phyloP scores from a whole-genome alignment of 768 basidiomycete species.

The Lepiota brunneoincarnata region DNA sequence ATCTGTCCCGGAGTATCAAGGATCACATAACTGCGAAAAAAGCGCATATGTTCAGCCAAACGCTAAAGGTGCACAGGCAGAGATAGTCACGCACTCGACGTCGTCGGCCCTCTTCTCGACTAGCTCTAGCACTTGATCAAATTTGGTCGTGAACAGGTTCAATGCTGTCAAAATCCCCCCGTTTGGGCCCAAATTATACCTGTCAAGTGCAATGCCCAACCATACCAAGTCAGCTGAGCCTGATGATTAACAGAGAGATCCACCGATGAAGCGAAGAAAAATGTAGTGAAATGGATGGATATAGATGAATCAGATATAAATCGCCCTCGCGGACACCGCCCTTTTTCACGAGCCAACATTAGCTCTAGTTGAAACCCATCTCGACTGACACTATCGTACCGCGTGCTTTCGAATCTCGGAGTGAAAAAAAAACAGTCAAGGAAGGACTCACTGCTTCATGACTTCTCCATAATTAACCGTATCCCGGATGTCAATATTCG shows the following conservation, averaged over 20 bases:
- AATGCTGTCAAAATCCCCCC: conserved; percentile 96
- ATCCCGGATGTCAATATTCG: conserved; percentile 97
- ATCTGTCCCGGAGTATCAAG: conserved; percentile 99
- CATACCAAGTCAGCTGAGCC: background rate
- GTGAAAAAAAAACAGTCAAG: conserved; percentile 19
- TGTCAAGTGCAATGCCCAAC: conserved; percentile 25
- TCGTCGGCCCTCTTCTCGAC: conserved; percentile 88
- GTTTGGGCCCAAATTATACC: conserved; percentile 98
- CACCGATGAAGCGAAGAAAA: conserved; percentile 9
- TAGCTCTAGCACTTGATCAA: conserved; percentile 90
- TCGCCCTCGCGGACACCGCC: background rate
- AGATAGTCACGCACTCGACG: conserved; percentile 67
- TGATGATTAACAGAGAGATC: background rate
- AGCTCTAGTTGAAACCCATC: background rate
- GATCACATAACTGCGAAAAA: conserved; percentile 73
- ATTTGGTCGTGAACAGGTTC: conserved; percentile 98
- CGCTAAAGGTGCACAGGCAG: background rate
- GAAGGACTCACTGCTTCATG: conserved; percentile 92
- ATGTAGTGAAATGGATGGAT: conserved; percentile 12
- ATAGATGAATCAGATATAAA: background rate
- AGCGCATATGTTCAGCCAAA: background rate
- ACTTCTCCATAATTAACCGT: conserved; percentile 97
- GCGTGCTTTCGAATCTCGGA: background rate
- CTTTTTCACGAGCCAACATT: background rate
- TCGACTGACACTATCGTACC: background rate